Evolutionary conservation across 495 filamentous ascomycete genomes (phyloP).

Genomic region (Trichoderma asperelloides): DNA sequence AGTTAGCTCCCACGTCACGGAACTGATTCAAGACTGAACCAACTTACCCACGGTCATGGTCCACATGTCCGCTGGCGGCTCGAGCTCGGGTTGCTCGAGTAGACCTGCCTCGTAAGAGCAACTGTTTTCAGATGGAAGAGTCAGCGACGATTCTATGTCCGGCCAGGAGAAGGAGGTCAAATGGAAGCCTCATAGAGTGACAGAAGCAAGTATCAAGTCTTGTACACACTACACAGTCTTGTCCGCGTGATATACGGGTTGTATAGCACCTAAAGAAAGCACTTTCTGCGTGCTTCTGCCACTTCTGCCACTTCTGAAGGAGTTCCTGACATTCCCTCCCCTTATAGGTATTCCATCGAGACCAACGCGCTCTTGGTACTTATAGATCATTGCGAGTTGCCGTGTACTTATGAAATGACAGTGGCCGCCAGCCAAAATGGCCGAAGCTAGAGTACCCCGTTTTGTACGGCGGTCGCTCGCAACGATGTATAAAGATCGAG

Average conservation of each 20-base stretch:
- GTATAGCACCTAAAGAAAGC: background rate
- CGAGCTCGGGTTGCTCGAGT: constrained; percentile 55
- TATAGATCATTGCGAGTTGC: no score
- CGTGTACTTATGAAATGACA: no score
- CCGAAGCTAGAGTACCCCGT: no score
- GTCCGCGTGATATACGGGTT: background rate
- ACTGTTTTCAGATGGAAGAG: background rate
- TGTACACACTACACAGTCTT: background rate
- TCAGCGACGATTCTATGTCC: background rate
- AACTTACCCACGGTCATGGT: constrained; percentile 47
- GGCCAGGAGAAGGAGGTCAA: background rate
- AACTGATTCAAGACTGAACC: constrained; percentile 13
- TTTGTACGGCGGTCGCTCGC: no score
- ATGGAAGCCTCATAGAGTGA: background rate
- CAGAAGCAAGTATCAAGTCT: background rate
- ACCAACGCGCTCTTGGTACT: no score
- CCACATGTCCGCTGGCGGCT: constrained; percentile 77
- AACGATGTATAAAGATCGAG: no score
- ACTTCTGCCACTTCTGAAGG: background rate
- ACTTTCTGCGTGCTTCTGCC: background rate
- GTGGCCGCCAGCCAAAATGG: no score
- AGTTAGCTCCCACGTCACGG: background rate
- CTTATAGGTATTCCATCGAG: no score
- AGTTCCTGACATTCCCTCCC: background rate
- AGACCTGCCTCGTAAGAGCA: constrained; percentile 74